Conservation (phyloP, 768 basidiomycete species). For the Rhodosporidiobolus sp. region DNA sequence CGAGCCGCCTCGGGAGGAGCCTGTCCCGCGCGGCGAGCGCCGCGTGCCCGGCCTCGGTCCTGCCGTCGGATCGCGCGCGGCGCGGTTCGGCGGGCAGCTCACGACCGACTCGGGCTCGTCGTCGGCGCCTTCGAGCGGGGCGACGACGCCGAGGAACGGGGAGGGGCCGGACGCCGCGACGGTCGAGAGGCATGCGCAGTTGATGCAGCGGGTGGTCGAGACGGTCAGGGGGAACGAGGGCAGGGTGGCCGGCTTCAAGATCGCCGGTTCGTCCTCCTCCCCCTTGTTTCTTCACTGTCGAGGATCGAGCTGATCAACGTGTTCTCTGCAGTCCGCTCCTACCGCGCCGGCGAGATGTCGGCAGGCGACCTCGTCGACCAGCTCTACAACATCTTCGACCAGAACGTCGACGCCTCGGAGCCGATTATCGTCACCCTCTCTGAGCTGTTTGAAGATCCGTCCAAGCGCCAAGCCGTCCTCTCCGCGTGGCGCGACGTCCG, state of each 20-base stretch:
- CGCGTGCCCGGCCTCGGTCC: slow-evolving; percentile 40
- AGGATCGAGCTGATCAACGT: slow-evolving; percentile 60
- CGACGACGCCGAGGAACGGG: slow-evolving; percentile 6
- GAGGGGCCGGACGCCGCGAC: slow-evolving; percentile 10
- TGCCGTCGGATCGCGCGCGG: background rate
- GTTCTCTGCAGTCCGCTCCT: slow-evolving; percentile 77
- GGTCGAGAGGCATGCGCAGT: slow-evolving; percentile 58
- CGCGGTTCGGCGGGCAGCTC: slow-evolving; percentile 25
- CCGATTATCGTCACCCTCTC: slow-evolving; percentile 63
- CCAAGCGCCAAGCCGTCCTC: slow-evolving; percentile 74
- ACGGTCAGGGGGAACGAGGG: slow-evolving; percentile 48
- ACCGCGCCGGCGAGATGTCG: slow-evolving; percentile 68
- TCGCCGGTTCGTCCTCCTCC: slow-evolving; percentile 40
- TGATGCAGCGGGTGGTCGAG: slow-evolving; percentile 60
- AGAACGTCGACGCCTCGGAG: slow-evolving; percentile 67
- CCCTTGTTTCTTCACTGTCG: slow-evolving; percentile 57
- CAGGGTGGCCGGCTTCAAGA: slow-evolving; percentile 49
- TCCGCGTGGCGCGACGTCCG: slow-evolving; percentile 78
- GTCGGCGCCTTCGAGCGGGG: background rate
- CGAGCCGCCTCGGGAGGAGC: slow-evolving; percentile 2
- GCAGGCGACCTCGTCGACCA: slow-evolving; percentile 83
- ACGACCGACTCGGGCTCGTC: slow-evolving; percentile 7
- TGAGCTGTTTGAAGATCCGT: slow-evolving; percentile 75
- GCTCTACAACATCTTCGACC: slow-evolving; percentile 73
- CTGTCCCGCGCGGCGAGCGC: slow-evolving; percentile 31